Evolutionary conservation across 441 rosid species (phyloP).

Genomic region (Hura crepitans): DNA sequence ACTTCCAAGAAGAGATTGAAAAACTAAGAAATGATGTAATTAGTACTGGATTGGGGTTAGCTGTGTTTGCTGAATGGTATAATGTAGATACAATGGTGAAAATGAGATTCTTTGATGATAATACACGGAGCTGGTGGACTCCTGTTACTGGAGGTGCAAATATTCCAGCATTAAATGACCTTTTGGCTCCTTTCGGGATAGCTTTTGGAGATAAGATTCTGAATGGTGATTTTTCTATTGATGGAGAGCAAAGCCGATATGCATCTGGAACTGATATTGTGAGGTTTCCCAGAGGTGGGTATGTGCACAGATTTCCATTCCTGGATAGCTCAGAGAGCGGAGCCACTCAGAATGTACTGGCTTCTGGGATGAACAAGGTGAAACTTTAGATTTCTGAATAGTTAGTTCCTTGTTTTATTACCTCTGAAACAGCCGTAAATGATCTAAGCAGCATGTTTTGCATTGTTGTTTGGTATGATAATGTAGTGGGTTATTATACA

Average conservation of each 20-base stretch:
- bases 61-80: constrained; percentile 97
- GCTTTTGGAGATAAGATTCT: constrained; percentile 96
- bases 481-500: constrained; percentile 1
- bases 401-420: constrained; percentile 7
- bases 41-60: constrained; percentile 74
- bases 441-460: neutral
- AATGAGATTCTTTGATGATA: constrained; percentile 98
- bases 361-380: constrained; percentile 68
- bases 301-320: constrained; percentile 78
- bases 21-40: constrained; percentile 79
- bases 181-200: constrained; percentile 91
- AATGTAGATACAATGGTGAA: constrained; percentile 96
- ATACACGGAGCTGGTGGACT: constrained; percentile 99
- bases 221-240: constrained; percentile 88
- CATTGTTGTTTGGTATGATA: neutral
- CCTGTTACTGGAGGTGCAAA: constrained; percentile 99
- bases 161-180: constrained; percentile 89
- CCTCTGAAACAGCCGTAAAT: neutral
- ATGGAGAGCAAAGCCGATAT: constrained; percentile 96
- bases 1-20: constrained; percentile 85
- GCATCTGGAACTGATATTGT: constrained; percentile 96
- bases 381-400: constrained; percentile 1
- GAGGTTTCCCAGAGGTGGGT: constrained; percentile 90
- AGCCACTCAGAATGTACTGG: constrained; percentile 78
- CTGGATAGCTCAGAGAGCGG: constrained; percentile 97